phyloP scores from a whole-genome alignment of 257 asterid species.

The Coffea canephora region DNA sequence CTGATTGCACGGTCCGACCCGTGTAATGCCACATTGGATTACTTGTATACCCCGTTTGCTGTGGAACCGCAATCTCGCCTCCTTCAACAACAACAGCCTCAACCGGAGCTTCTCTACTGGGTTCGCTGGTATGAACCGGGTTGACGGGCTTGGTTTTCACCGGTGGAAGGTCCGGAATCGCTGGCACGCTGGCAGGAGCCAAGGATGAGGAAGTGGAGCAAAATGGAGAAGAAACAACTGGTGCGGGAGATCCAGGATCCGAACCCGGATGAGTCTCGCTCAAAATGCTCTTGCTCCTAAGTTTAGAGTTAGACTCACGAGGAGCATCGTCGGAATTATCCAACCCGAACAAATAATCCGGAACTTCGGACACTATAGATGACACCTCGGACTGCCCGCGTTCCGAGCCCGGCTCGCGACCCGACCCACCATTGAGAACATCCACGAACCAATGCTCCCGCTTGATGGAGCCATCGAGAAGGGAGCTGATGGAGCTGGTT shows the following conservation, averaged over 20 bases:
- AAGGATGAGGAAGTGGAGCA: slow-evolving; percentile 68
- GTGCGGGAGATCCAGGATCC: slow-evolving; percentile 87
- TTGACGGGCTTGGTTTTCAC: slow-evolving; percentile 59
- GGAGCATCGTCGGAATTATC: slow-evolving; percentile 66
- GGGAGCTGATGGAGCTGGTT: slow-evolving; percentile 59
- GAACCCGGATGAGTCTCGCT: slow-evolving; percentile 51
- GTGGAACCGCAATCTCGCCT: slow-evolving; percentile 34
- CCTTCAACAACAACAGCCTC: slow-evolving; percentile 18
- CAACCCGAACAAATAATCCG: slow-evolving; percentile 85
- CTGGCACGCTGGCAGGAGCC: slow-evolving; percentile 47
- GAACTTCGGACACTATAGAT: slow-evolving; percentile 80
- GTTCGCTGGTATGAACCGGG: slow-evolving; percentile 31
- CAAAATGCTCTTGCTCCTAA: slow-evolving; percentile 27
- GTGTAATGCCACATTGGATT: slow-evolving; percentile 68
- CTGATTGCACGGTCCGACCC: slow-evolving; percentile 50
- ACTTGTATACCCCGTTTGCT: slow-evolving; percentile 50
- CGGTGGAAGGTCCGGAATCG: slow-evolving; percentile 76
- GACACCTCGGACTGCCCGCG: slow-evolving; percentile 90
- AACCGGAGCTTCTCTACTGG: slow-evolving; percentile 28
- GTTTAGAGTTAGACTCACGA: slow-evolving; percentile 35
- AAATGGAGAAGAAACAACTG: slow-evolving; percentile 59
- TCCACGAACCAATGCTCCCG: slow-evolving; percentile 88
- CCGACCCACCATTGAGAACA: slow-evolving; percentile 72
- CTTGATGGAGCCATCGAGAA: slow-evolving; percentile 85
- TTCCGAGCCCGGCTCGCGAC: slow-evolving; percentile 47